phyloP scores from a whole-genome alignment of 768 basidiomycete species.

The Myochromella boudieri region DNA sequence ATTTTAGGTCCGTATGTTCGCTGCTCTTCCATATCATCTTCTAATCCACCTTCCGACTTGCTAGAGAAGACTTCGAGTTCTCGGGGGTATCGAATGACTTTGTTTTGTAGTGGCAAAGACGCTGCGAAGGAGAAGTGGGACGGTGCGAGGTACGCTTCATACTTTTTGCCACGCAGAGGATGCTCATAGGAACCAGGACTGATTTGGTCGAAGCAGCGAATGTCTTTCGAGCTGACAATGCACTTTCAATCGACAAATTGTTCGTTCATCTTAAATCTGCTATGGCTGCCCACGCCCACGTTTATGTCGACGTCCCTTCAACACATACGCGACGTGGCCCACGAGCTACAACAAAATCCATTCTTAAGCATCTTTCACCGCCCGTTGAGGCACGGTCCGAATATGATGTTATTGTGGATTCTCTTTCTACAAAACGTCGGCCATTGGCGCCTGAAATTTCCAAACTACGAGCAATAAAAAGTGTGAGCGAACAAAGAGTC shows the following conservation, averaged over 20 bases:
- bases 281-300: slow-evolving; percentile 44
- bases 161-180: no score
- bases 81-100: slow-evolving; percentile 81
- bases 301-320: slow-evolving; percentile 52
- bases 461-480: slow-evolving; percentile 76
- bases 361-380: slow-evolving; percentile 52
- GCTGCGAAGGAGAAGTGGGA: slow-evolving; percentile 87
- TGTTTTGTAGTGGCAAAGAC: slow-evolving; percentile 81
- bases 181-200: slow-evolving; percentile 56
- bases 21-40: slow-evolving; percentile 1
- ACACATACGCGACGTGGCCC: slow-evolving; percentile 34
- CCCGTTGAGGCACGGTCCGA: slow-evolving; percentile 37
- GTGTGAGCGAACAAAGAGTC: slow-evolving; percentile 66
- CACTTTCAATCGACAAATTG: slow-evolving; percentile 55
- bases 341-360: slow-evolving; percentile 43
- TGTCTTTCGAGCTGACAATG: slow-evolving; percentile 81
- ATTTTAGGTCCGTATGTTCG: slow-evolving; percentile 59
- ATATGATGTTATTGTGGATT: slow-evolving; percentile 55
- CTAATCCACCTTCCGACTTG: slow-evolving; percentile 1
- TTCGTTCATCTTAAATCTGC: slow-evolving; percentile 57
- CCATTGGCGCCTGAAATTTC: slow-evolving; percentile 72
- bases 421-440: slow-evolving; percentile 43
- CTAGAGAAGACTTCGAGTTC: slow-evolving; percentile 70
- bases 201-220: slow-evolving; percentile 59
- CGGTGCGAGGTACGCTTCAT: slow-evolving; percentile 66